Percentiles rank a stretch among this genome's conserved stretches.
Evolutionary conservation across 2,329 filamentous ascomycete species (phyloP).

Genomic region (Epichloe elymi): DNA sequence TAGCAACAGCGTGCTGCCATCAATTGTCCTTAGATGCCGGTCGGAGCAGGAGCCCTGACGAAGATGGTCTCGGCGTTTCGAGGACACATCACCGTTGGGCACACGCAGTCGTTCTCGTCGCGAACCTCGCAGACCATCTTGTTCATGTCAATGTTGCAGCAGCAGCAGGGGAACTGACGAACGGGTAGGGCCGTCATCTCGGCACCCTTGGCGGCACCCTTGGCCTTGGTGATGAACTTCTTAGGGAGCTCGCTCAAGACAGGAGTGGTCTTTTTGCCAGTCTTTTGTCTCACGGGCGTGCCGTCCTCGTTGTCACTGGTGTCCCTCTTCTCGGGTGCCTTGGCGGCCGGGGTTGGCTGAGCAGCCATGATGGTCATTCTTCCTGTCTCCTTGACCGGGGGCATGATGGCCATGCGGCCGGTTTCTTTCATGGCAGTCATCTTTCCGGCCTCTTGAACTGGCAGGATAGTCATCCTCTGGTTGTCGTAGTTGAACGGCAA

Average conservation of each 20-base stretch:
- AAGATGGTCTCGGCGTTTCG: constrained; percentile 2
- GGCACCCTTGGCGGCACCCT: background rate
- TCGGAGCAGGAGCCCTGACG: background rate
- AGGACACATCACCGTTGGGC: constrained; percentile 8
- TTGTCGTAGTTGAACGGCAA: background rate
- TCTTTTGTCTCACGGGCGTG: background rate
- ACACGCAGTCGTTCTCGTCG: constrained; percentile 10
- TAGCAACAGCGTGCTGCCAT: background rate
- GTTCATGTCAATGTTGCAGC: constrained; percentile 9
- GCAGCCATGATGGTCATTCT: background rate
- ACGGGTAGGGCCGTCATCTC: background rate
- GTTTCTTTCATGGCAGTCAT: background rate
- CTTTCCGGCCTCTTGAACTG: background rate
- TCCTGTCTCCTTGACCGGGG: background rate
- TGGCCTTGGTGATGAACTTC: background rate
- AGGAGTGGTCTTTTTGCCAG: background rate
- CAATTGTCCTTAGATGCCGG: background rate
- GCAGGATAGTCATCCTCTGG: background rate
- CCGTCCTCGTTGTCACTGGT: background rate
- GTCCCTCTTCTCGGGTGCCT: background rate
- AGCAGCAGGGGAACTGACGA: constrained; percentile 10
- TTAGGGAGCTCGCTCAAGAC: background rate
- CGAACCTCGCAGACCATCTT: constrained; percentile 10
- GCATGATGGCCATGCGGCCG: background rate
- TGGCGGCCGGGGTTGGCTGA: background rate